Conservation (phyloP, 495 filamentous ascomycete genomes). For the Eremomyces bilateralis region DNA sequence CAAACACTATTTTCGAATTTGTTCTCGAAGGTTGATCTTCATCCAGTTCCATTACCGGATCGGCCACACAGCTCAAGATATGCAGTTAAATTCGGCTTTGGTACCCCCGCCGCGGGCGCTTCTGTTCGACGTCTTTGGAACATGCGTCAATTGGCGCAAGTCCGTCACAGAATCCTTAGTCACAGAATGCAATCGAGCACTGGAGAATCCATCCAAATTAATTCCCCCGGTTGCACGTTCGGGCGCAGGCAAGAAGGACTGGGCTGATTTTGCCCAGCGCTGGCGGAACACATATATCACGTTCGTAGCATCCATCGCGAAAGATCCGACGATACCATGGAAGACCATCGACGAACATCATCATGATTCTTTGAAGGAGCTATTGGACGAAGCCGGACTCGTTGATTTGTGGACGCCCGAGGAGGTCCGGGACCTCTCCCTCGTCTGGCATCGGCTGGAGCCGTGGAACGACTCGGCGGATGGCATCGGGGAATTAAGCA, state of each 20-base stretch:
- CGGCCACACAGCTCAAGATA: no score
- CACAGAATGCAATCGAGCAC: constrained; percentile 17
- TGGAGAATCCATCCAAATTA: constrained; percentile 21
- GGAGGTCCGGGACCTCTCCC: constrained; percentile 33
- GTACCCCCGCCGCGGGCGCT: constrained; percentile 24
- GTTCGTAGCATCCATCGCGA: constrained; percentile 30
- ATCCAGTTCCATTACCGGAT: no score
- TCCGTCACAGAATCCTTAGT: constrained; percentile 32
- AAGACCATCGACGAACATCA: constrained; percentile 41
- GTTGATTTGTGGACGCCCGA: constrained; percentile 33
- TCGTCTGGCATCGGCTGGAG: constrained; percentile 46
- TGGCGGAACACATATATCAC: constrained; percentile 41
- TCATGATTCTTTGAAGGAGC: constrained; percentile 31
- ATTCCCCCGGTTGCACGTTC: constrained; percentile 25
- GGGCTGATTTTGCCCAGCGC: constrained; percentile 38
- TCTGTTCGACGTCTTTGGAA: constrained; percentile 58
- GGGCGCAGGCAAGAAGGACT: constrained; percentile 33
- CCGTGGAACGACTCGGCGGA: constrained; percentile 43
- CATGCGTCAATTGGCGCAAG: constrained; percentile 49
- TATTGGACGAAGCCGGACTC: constrained; percentile 33
- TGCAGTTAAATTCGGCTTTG: no score
- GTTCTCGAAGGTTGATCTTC: no score
- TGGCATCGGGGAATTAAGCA: constrained; percentile 34
- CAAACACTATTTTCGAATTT: no score
- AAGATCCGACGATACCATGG: constrained; percentile 21